phyloP scores from a whole-genome alignment of 2,329 filamentous ascomycete species.

The Stromatinia cepivora region DNA sequence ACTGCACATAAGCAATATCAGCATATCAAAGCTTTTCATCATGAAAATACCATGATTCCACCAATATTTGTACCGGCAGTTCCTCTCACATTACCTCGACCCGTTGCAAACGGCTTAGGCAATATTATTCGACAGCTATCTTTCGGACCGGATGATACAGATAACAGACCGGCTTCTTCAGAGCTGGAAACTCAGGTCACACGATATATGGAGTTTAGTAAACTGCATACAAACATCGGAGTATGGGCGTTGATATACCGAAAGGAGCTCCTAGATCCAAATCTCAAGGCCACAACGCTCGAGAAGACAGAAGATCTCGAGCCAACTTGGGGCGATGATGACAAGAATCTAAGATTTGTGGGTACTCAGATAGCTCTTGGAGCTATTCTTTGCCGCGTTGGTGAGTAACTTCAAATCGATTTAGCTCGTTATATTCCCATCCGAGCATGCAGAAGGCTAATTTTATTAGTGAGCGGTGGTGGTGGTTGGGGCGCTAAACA shows the following conservation, averaged over 20 bases:
- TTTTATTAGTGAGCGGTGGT: conserved; percentile 66
- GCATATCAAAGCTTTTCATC: conserved; percentile 27
- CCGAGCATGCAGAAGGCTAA: conserved; percentile 5
- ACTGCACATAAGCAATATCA: conserved; percentile 29
- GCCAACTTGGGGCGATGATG: conserved; percentile 9
- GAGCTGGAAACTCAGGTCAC: conserved; percentile 70
- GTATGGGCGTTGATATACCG: conserved; percentile 75
- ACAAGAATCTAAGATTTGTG: conserved; percentile 25
- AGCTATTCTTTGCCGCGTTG: conserved; percentile 37
- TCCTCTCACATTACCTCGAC: conserved; percentile 62
- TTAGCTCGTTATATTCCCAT: conserved; percentile 22
- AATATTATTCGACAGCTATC: conserved; percentile 73
- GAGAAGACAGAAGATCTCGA: neutral
- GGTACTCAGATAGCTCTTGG: conserved; percentile 32
- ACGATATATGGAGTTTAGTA: conserved; percentile 50
- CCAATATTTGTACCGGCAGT: conserved; percentile 50
- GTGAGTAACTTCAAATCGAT: conserved; percentile 30
- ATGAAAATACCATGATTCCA: conserved; percentile 15
- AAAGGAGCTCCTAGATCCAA: conserved; percentile 28
- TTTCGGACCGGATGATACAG: conserved; percentile 44
- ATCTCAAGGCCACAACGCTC: neutral
- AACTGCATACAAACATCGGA: conserved; percentile 50
- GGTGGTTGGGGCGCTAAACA: conserved; percentile 83
- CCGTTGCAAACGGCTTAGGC: conserved; percentile 66
- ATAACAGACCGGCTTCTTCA: conserved; percentile 59